Base-by-base conservation (phyloP, 202 grass and related monocot species). In the Miscanthus sacchariflorus region DNA sequence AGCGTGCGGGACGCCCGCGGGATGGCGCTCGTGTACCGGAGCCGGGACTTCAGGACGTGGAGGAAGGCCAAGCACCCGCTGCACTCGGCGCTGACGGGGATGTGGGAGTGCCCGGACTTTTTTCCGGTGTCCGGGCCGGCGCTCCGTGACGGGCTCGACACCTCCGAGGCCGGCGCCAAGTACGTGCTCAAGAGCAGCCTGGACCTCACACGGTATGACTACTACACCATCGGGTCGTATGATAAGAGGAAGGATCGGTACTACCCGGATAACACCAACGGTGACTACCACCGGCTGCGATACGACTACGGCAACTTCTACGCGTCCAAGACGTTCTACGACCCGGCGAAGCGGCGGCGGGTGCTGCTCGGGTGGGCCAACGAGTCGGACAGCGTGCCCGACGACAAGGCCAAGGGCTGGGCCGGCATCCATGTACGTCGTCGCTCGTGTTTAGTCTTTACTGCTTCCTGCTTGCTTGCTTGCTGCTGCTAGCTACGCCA, bases 261-360 rank as follows among this genome's bases (percentile, higher is more conserved):
- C 46, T 85, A 83, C 9, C 95, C 95, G 0, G 91, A 95, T 36
- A 7, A 87, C 76, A 63, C 84, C 0, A 64, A 19, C 1, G 85
- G 89, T 12, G 89, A 92, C 79, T 74, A 85, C 65, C 77, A 58
- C 54, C 86, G 63, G 0, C 71, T 90, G 0, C 67, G 89, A 5
- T 95, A 91, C 23, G 87, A 98, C 74, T 93, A 95, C 38, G 91
- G 95, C 8, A 98, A 95, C 88, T 98, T 93, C 66, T 98, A 98
- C 81, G 95, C 95, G 21, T 98, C 91, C 42, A 98, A 92, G 83
- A 90, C 95, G 5, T 95, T 98, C 77, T 89, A 89, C 70, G 92
- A 93, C 10, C 54, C 86, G 19, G 44, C 46, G 33, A 89, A 81
- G 74, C 65, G 71, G 35, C 75, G 92, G 5, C 91, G 93, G 7